Percentiles rank a stretch among this genome's conserved stretches.
Evolutionary conservation across 1,284 basidiomycete species (phyloP).

Genomic region (Melampsora americana): DNA sequence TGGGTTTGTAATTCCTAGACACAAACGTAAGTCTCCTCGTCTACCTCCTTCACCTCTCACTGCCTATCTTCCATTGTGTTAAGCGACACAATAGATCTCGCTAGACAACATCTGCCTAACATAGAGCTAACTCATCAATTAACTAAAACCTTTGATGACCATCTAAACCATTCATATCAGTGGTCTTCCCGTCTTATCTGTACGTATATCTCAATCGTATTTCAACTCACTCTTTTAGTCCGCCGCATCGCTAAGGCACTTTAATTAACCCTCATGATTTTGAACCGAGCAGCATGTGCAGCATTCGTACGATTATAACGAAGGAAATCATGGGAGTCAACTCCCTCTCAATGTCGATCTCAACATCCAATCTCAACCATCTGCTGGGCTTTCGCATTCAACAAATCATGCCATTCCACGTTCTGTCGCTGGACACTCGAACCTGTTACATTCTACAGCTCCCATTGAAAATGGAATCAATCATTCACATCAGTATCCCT

Average conservation of each 20-base stretch:
- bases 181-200: conserved; percentile 38
- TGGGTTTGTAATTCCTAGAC: conserved; percentile 24
- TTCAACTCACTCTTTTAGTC: not conserved
- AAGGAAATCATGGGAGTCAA: conserved; percentile 20
- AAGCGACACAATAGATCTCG: conserved; percentile 2
- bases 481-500: conserved; percentile 26
- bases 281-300: conserved; percentile 14
- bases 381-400: conserved; percentile 8
- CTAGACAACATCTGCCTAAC: not conserved
- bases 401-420: conserved; percentile 21
- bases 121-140: conserved; percentile 1
- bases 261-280: not conserved
- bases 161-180: not conserved
- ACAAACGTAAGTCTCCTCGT: conserved; percentile 31
- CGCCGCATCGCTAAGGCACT: not conserved
- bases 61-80: not conserved
- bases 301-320: conserved; percentile 40
- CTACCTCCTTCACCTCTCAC: not conserved
- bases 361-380: conserved; percentile 26
- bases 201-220: conserved; percentile 15
- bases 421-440: conserved; percentile 11
- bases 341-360: conserved; percentile 33
- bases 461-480: conserved; percentile 11
- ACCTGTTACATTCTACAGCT: conserved; percentile 16
- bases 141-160: conserved; percentile 10